These are phyloP conservation scores for Cladosporium sp. DNA, from an alignment of 2,329 filamentous ascomycete species.

Conservation along the genomic window DNA sequence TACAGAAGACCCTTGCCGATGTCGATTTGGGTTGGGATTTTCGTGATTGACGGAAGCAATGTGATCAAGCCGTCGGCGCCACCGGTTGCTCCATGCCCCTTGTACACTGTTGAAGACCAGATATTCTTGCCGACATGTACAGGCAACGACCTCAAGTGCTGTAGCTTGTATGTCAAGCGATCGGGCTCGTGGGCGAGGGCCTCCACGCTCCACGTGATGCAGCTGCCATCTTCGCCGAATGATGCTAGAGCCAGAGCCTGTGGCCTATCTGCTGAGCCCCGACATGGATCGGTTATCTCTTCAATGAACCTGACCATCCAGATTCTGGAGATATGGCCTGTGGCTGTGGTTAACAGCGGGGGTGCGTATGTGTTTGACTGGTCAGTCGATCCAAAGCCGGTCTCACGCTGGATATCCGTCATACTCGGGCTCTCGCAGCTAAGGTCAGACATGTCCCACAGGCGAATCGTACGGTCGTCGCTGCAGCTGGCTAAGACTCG, in stretches of 20 bases:
- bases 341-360: slow-evolving; percentile 63
- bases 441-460: slow-evolving; percentile 78
- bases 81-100: slow-evolving; percentile 59
- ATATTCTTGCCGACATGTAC: slow-evolving; percentile 86
- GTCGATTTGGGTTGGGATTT: background rate
- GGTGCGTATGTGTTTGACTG: slow-evolving; percentile 43
- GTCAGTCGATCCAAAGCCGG: slow-evolving; percentile 44
- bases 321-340: slow-evolving; percentile 86
- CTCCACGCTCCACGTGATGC: slow-evolving; percentile 61
- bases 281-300: background rate
- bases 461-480: slow-evolving; percentile 83
- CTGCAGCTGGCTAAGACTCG: slow-evolving; percentile 87
- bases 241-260: slow-evolving; percentile 62
- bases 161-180: background rate
- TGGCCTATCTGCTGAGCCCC: background rate
- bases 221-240: slow-evolving; percentile 80
- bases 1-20: background rate
- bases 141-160: slow-evolving; percentile 47
- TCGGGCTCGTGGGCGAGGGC: background rate
- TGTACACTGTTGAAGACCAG: slow-evolving; percentile 60
- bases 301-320: slow-evolving; percentile 73
- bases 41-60: slow-evolving; percentile 23
- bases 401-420: slow-evolving; percentile 39
- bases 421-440: slow-evolving; percentile 25
- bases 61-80: slow-evolving; percentile 75